Percentiles rank a stretch among this genome's conserved stretches.
phyloP scores from a whole-genome alignment of 2,329 filamentous ascomycete species.

The Xylaria sp. region DNA sequence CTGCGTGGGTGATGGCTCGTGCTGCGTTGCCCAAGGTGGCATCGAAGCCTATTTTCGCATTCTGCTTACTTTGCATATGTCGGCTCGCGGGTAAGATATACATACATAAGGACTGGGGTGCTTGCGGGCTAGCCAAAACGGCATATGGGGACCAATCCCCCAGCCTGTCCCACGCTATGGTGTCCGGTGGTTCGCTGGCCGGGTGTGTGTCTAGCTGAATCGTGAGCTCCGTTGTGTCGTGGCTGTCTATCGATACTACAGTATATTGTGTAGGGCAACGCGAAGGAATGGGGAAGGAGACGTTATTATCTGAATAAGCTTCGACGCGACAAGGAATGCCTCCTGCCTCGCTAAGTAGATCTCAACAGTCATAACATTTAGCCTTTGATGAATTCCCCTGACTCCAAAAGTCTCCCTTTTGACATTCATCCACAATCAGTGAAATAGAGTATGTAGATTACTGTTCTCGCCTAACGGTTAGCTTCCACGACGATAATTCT shows the following conservation, averaged over 20 bases:
- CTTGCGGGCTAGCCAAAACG: conserved; percentile 32
- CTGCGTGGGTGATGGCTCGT: conserved; percentile 26
- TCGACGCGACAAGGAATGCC: conserved; percentile 15
- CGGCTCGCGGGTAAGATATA: conserved; percentile 36
- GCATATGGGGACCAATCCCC: conserved; percentile 30
- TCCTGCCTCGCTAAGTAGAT: conserved; percentile 9
- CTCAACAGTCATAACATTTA: conserved; percentile 20
- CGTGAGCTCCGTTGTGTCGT: conserved; percentile 9
- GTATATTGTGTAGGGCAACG: conserved; percentile 5
- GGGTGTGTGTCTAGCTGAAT: conserved; percentile 32
- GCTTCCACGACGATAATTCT: conserved; percentile 8
- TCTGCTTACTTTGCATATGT: conserved; percentile 42
- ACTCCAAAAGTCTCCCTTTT: neutral
- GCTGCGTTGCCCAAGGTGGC: conserved; percentile 29
- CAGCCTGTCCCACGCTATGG: conserved; percentile 22
- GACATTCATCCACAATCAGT: neutral
- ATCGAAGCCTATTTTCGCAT: conserved; percentile 27
- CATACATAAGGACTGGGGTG: conserved; percentile 30
- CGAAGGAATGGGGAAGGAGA: conserved; percentile 17
- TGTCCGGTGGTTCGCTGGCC: conserved; percentile 29
- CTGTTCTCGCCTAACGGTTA: conserved; percentile 12
- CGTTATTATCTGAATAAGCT: conserved; percentile 32
- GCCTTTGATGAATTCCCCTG: neutral
- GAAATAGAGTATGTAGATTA: conserved; percentile 20
- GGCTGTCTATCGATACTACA: conserved; percentile 21